phyloP scores from a whole-genome alignment of 73 alveolate species.

The Paramecium caudatum region DNA sequence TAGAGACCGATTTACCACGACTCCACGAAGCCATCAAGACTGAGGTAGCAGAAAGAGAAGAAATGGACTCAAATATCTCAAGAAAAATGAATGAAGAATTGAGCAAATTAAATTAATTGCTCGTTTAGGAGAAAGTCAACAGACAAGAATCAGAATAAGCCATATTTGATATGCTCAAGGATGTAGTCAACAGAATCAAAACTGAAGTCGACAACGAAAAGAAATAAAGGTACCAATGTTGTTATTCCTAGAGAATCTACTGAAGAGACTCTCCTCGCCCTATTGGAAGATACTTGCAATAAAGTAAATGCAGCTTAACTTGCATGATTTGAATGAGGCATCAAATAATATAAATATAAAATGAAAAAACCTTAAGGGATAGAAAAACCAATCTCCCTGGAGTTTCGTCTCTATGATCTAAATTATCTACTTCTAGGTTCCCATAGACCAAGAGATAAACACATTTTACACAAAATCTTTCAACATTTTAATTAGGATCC shows the following conservation, averaged over 20 bases:
- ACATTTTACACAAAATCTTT: conserved; percentile 21
- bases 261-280: conserved; percentile 73
- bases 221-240: conserved; percentile 54
- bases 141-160: conserved; percentile 76
- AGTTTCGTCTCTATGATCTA: neutral
- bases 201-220: conserved; percentile 77
- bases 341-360: no score
- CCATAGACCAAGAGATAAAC: neutral
- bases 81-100: conserved; percentile 73
- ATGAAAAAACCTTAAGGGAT: conserved; percentile 7
- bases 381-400: neutral
- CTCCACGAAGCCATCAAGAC: conserved; percentile 73
- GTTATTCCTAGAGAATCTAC: conserved; percentile 58
- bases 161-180: conserved; percentile 77
- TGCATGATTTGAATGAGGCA: conserved; percentile 57
- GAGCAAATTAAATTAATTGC: conserved; percentile 63
- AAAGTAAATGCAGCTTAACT: conserved; percentile 76
- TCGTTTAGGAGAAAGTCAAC: conserved; percentile 66
- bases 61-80: conserved; percentile 69
- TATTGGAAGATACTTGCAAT: conserved; percentile 77
- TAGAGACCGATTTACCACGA: conserved; percentile 75
- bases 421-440: neutral
- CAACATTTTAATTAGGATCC: neutral
- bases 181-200: conserved; percentile 76
- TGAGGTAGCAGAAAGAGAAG: conserved; percentile 78